These are phyloP conservation scores for Tolypocladium tundrense DNA, from an alignment of 2,329 filamentous ascomycete species.

Conservation along the genomic window DNA sequence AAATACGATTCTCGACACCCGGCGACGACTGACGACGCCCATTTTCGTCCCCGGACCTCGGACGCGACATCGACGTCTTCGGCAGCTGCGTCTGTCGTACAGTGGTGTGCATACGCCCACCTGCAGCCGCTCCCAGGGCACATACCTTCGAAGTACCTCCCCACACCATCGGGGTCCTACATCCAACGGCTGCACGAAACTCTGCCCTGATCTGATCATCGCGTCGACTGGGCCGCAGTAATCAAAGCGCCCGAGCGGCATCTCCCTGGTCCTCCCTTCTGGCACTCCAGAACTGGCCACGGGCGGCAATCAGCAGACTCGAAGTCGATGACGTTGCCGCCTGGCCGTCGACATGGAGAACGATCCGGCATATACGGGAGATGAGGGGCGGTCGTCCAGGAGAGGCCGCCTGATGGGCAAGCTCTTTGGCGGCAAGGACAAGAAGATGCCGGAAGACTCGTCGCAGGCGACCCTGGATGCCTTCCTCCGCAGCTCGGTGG, in stretches of 20 bases:
- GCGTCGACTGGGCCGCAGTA: background rate
- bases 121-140: background rate
- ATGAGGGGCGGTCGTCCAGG: slow-evolving; percentile 32
- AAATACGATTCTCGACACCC: background rate
- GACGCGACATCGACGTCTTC: background rate
- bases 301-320: slow-evolving; percentile 4
- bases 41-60: background rate
- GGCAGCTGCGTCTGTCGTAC: background rate
- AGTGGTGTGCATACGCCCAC: background rate
- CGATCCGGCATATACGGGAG: slow-evolving; percentile 25
- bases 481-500: slow-evolving; percentile 47
- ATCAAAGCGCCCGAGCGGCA: background rate
- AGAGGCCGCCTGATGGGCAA: slow-evolving; percentile 53
- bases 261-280: background rate
- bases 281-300: background rate
- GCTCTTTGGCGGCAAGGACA: slow-evolving; percentile 42
- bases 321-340: slow-evolving; percentile 19
- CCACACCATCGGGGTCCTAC: background rate
- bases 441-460: slow-evolving; percentile 19
- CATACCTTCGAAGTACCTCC: background rate
- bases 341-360: slow-evolving; percentile 31
- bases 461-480: slow-evolving; percentile 40
- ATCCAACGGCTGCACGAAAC: background rate
- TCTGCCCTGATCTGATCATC: background rate
- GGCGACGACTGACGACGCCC: background rate